Percentiles rank a stretch among this genome's conserved stretches.
These are phyloP conservation scores for Fusarium abutilonis DNA, from an alignment of 2,329 filamentous ascomycete genomes.

Conservation along the genomic window DNA sequence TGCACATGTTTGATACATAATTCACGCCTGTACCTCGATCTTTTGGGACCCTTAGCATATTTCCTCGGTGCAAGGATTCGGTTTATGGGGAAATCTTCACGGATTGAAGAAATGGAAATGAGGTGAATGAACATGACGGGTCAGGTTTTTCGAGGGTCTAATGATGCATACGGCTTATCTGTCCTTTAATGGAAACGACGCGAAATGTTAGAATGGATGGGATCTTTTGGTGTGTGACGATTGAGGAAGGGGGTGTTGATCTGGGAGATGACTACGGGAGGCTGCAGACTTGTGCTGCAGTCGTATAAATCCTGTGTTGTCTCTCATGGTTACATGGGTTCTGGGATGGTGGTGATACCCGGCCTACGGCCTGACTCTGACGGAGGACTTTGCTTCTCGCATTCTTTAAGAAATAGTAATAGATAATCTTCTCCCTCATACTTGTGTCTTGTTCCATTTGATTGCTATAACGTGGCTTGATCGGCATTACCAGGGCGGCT, in stretches of 20 bases:
- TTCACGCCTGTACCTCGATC: conserved; percentile 51
- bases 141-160: conserved; percentile 47
- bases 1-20: conserved; percentile 57
- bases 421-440: conserved; percentile 43
- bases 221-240: conserved; percentile 32
- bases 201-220: conserved; percentile 44
- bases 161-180: conserved; percentile 51
- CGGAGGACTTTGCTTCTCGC: conserved; percentile 45
- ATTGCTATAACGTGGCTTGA: background rate
- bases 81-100: conserved; percentile 44
- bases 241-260: conserved; percentile 21
- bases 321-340: conserved; percentile 31
- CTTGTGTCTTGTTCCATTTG: background rate
- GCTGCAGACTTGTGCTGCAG: conserved; percentile 19
- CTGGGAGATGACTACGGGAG: conserved; percentile 24
- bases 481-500: no score
- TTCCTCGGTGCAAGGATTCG: conserved; percentile 35
- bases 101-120: conserved; percentile 42
- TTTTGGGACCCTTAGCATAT: conserved; percentile 44
- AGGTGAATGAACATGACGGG: conserved; percentile 46
- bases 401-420: conserved; percentile 47
- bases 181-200: conserved; percentile 50
- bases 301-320: conserved; percentile 9
- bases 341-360: conserved; percentile 42
- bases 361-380: conserved; percentile 38